These are phyloP conservation scores for Patellaria atrata DNA, from an alignment of 495 filamentous ascomycete species.

Conservation along the genomic window DNA sequence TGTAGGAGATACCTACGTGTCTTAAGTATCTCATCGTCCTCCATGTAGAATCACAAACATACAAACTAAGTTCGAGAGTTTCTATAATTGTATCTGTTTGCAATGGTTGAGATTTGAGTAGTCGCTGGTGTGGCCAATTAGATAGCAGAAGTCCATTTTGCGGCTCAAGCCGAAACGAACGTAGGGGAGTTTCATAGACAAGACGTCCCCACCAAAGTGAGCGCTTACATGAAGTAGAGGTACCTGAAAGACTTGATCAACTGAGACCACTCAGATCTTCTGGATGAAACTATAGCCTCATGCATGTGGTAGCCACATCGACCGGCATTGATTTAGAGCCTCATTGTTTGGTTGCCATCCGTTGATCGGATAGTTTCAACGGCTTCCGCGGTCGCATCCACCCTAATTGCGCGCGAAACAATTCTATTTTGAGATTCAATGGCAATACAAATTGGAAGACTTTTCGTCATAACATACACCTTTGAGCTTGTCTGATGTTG, in stretches of 20 bases:
- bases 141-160: slow-evolving; percentile 4
- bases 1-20: slow-evolving; percentile 2
- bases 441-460: too few relatives aligned
- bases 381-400: slow-evolving; percentile 14
- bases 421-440: too few relatives aligned
- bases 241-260: slow-evolving; percentile 8
- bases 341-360: slow-evolving; percentile 7
- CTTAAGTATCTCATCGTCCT: slow-evolving; percentile 18
- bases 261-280: slow-evolving; percentile 12
- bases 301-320: slow-evolving; percentile 15
- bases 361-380: slow-evolving; percentile 8
- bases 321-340: slow-evolving; percentile 5
- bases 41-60: slow-evolving; percentile 7
- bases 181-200: slow-evolving; percentile 9
- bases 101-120: slow-evolving; percentile 20
- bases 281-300: slow-evolving; percentile 2
- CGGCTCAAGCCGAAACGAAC: slow-evolving; percentile 17
- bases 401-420: too few relatives aligned
- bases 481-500: too few relatives aligned
- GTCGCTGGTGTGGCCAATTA: slow-evolving; percentile 19
- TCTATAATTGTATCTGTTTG: slow-evolving; percentile 14
- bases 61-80: slow-evolving; percentile 11
- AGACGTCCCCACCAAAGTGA: slow-evolving; percentile 9
- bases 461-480: too few relatives aligned
- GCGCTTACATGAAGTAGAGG: slow-evolving; percentile 18